Evolutionary conservation across 306 rosid genomes (phyloP).

Genomic region (Pueraria montana): DNA sequence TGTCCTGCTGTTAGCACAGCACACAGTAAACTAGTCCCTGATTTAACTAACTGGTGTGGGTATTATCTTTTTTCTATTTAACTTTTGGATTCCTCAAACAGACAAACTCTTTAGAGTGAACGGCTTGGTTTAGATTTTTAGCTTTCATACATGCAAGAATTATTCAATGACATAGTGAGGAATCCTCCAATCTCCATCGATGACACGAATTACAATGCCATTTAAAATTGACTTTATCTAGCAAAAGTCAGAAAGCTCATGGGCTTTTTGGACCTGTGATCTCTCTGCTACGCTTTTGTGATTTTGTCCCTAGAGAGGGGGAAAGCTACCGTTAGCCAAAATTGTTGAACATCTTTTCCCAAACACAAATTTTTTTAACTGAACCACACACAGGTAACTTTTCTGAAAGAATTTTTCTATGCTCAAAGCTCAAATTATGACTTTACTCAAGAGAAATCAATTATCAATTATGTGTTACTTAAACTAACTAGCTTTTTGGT

Average conservation of each 20-base stretch:
- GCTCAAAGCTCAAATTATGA: background rate
- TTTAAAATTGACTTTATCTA: constrained; percentile 31
- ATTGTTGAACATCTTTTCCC: constrained; percentile 34
- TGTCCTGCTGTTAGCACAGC: constrained; percentile 34
- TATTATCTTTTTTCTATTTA: background rate
- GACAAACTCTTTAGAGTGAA: constrained; percentile 3
- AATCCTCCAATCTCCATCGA: constrained; percentile 41
- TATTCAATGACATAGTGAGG: constrained; percentile 34
- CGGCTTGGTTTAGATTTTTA: background rate
- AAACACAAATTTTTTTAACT: constrained; percentile 8
- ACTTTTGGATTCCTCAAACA: constrained; percentile 8
- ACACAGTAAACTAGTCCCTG: constrained; percentile 37
- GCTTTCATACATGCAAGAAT: constrained; percentile 29
- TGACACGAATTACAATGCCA: constrained; percentile 37
- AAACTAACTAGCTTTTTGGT: constrained; percentile 14
- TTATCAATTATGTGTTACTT: background rate
- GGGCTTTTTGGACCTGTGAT: constrained; percentile 28
- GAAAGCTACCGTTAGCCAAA: constrained; percentile 3
- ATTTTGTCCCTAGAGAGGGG: constrained; percentile 44
- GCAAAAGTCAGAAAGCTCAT: constrained; percentile 42
- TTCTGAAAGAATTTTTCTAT: background rate
- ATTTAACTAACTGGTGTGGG: constrained; percentile 3
- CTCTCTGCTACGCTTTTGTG: constrained; percentile 35
- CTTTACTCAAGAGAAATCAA: background rate
- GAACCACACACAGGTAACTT: background rate